Base-by-base conservation (phyloP, 208 protist genomes). In the Wallacemonas sp. region DNA sequence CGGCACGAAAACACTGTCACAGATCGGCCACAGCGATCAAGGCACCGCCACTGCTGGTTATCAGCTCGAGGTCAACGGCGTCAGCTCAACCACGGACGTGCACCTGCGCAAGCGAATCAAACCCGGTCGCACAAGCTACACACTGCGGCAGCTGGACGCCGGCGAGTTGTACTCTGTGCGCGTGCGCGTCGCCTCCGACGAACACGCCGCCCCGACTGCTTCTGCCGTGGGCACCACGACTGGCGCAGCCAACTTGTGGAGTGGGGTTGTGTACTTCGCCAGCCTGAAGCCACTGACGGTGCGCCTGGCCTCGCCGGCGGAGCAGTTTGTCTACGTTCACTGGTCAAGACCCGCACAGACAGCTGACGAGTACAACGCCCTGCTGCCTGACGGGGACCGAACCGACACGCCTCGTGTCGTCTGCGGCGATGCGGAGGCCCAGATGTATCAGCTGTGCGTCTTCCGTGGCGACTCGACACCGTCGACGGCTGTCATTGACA, bases 401-500 rank as follows among this genome's bases (percentile, higher is more conserved):
- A 30, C 29, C 21, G 44, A 5, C 32, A 46, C 30, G 27, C 19
- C 33, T 38, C 50, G 22, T 1, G 26, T 38, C 32, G 27, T 26
- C 29, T 26, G 50, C 50, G 87, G 86, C 64, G 77, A 85, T 48
- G 78, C 87, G 24, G 83, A 85, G 15, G 79, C 83, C 15, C 70
- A 86, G 39, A 78, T 84, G 22, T 94, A 91, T 53, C 89, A 97
- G 50, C 44, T 95, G 26, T 95, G 92, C 72, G 79, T 90, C 26
- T 95, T 95, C 73, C 70, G 76, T 67, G 76, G 63, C 17, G 64
- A 92, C 38, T 66, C 85, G 24, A 85, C 80, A 5, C 92, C 89
- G 3, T 85, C 87, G 0, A 53, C 82, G 38, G 85, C 92, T 2
- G 77, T 94, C 29, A 71, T 95, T 10, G 92, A 97, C 63, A 90